Base-by-base conservation (phyloP, 1,284 basidiomycete genomes). In the Leccinum variabile region DNA sequence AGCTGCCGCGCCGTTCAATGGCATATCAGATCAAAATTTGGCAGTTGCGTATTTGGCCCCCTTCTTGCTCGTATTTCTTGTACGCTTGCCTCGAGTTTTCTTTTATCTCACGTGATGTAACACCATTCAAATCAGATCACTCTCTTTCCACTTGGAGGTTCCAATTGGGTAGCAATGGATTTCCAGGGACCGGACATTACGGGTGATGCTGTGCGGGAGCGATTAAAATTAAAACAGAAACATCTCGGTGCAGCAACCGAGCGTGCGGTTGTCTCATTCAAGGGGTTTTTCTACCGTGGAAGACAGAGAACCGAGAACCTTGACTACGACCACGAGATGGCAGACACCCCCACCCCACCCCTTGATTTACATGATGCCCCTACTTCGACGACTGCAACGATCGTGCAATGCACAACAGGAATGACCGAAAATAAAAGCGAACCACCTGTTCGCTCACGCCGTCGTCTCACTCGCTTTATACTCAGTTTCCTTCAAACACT, bases 131-230 rank as follows among this genome's bases (percentile, higher is more conserved):
- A 16, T 1, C 65, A 89, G 88, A 69, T 89, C 10, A 85, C 85
- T 0, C 76, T 90, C 8, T 90, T 90, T 67, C 84, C 88, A 0
- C 69, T 84, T 54, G 88, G 88, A 11, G 84, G 79, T 2, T 76
- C 80, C 63, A 76, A 76, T 5, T 78, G 81, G 67, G 76, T 90
- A 37, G 80, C 80, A 13, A 81, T 79, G 76, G 88, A 90, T 66
- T 89, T 81, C 64, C 77, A 79, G 9, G 88, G 89, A 2, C 85
- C 86, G 1, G 86, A 89, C 56, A 75, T 87, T 2, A 82, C 85
- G 60, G 75, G 81, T 33, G 80, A 84, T 61, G 83, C 85, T 57
- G 75, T 87, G 6, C 77, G 78, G 59, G 80, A 82, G 54, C 72
- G 72, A 3, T 68, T 79, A 53, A 71, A 69, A n/a, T 63, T 62